Base-by-base conservation (phyloP, 73 alveolate species). In the Stentor roeselii region DNA sequence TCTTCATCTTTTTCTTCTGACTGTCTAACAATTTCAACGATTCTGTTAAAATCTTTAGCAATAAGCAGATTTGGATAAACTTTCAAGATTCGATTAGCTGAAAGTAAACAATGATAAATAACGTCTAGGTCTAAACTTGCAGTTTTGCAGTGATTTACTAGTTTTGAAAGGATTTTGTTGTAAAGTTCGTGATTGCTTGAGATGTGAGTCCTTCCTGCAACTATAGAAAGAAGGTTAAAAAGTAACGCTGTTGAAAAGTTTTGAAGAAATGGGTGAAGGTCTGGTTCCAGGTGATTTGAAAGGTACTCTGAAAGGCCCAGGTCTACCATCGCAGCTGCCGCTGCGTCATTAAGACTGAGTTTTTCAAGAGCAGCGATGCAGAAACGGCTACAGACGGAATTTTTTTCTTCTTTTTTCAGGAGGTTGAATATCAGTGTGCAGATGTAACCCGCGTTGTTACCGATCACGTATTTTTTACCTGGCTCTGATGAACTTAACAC, bases 311-410 rank as follows among this genome's bases (percentile, higher is more conserved):
- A 21, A 31, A 58, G 27, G 2, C 27, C 27, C 1, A 31, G 35
- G 11, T 67, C 41, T 1, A 32, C 34, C 37, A 67, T 1, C 14
- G 15, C 27, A 1, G 27, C 37, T 1, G 27, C n/a, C 21, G 34
- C 80, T 67, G n/a, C 50, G 34, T 67, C 80, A 27, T 67, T 40
- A 27, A 32, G 11, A 2, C 80, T 67, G 21, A 67, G 80, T 67
- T 67, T 67, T 0, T 36, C 21, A 27, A 67, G 34, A 1, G 80
- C 80, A 27, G 80, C 37, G 27, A 67, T 21, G 11, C 27, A 15
- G 34, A 67, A 67, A 27, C 80, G 21, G 21, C 34, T 36, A 67
- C 42, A 27, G 41, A 67, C 41, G 34, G 42, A 27, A 21, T 32
- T 32, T 27, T n/a, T 14, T 2, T 67, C 80, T 67, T 67, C 42